phyloP scores from a whole-genome alignment of 1,284 basidiomycete genomes.

The Exsudoporus floridanus region DNA sequence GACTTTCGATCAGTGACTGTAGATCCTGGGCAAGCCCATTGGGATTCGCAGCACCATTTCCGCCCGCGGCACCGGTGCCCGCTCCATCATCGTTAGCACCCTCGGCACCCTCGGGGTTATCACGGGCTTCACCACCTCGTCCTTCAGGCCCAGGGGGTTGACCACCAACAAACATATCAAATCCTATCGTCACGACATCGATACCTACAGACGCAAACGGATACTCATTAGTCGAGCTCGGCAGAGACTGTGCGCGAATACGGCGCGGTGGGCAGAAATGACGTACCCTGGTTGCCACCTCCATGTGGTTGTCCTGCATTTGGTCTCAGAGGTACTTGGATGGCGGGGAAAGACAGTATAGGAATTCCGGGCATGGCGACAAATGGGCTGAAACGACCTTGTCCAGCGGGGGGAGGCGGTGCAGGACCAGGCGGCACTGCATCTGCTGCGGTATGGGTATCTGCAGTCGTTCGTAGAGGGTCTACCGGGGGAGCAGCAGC shows the following conservation, averaged over 20 bases:
- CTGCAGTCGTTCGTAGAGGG: constrained; percentile 1
- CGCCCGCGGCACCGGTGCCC: constrained; percentile 13
- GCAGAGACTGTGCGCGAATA: constrained; percentile 16
- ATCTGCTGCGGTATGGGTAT: not conserved
- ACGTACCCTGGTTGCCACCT: constrained; percentile 24
- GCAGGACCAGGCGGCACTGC: constrained; percentile 4
- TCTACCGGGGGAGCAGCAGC: constrained; percentile 1
- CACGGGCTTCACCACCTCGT: constrained; percentile 7
- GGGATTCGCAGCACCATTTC: constrained; percentile 17
- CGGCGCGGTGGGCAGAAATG: not conserved
- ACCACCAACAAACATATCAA: constrained; percentile 34
- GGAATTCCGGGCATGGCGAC: constrained; percentile 22
- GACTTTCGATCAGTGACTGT: constrained; percentile 25
- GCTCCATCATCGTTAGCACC: constrained; percentile 1
- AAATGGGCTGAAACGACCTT: constrained; percentile 23
- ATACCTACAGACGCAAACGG: constrained; percentile 11
- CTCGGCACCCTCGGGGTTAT: constrained; percentile 7
- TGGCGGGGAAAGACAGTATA: constrained; percentile 29
- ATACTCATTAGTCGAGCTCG: constrained; percentile 21
- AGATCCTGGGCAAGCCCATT: constrained; percentile 25
- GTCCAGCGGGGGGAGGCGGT: constrained; percentile 6
- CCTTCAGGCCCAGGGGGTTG: constrained; percentile 12
- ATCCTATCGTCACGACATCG: constrained; percentile 31
- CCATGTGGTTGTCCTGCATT: constrained; percentile 7
- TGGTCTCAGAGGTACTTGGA: constrained; percentile 29